A percentile compares a stretch with the other conserved stretches of the same genome.
Conservation (phyloP, 768 basidiomycete genomes). For the Psilocybe sp. region DNA sequence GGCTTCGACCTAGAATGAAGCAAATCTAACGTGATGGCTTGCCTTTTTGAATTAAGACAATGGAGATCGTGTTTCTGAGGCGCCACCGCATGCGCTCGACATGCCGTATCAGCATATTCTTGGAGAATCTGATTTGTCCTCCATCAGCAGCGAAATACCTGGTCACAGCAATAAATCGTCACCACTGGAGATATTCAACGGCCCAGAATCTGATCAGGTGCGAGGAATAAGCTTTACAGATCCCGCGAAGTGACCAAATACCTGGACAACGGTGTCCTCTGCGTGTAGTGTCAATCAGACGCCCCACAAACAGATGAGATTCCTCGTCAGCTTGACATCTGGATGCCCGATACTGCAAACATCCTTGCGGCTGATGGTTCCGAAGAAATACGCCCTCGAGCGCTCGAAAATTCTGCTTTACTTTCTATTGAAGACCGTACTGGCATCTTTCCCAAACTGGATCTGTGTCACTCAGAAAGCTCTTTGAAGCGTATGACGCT, state of each 20-base stretch:
- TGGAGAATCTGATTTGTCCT: conserved; percentile 5
- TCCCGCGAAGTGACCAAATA: no score
- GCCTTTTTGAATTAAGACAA: conserved; percentile 4
- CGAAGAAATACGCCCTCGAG: no score
- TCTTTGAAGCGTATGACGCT: no score
- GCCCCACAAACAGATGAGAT: no score
- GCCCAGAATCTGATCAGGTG: neutral
- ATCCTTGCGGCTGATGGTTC: no score
- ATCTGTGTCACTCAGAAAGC: neutral
- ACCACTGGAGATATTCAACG: neutral
- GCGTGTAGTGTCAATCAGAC: no score
- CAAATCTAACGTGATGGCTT: conserved; percentile 14
- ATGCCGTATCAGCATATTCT: conserved; percentile 8
- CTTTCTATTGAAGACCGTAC: neutral
- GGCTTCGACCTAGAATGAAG: conserved; percentile 8
- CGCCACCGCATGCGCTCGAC: conserved; percentile 8
- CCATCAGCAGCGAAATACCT: neutral
- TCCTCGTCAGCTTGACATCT: no score
- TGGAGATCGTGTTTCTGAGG: conserved; percentile 5
- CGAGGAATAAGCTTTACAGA: no score
- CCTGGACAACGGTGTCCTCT: no score
- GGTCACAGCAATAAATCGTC: no score
- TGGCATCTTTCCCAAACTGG: no score
- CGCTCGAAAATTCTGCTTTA: neutral
- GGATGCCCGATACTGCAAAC: no score